Conservation (phyloP, 2,329 filamentous ascomycete species). For the Canariomyces notabilis region DNA sequence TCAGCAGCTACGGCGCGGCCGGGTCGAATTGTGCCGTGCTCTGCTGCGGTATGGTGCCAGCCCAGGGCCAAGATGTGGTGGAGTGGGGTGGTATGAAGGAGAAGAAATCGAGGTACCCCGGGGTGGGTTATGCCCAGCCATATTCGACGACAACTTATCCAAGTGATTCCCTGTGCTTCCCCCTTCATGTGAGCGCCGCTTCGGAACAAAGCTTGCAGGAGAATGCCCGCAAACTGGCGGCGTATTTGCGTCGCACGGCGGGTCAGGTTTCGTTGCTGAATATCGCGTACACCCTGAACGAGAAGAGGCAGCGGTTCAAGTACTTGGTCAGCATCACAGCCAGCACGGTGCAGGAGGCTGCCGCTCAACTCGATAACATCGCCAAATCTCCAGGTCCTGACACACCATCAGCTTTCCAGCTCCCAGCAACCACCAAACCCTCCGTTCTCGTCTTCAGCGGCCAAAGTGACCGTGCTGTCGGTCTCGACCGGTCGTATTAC, state of each 20-base stretch:
- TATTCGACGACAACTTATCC: no score
- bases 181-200: not conserved
- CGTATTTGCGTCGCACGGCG: not conserved
- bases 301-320: slow-evolving; percentile 27
- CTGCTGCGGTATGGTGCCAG: slow-evolving; percentile 4
- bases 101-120: no score
- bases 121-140: no score
- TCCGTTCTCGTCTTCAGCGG: slow-evolving; percentile 36
- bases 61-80: no score
- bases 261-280: slow-evolving; percentile 25
- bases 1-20: slow-evolving; percentile 15
- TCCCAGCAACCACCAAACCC: slow-evolving; percentile 17
- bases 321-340: slow-evolving; percentile 18
- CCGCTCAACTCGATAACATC: not conserved
- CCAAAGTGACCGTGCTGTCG: slow-evolving; percentile 29
- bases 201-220: not conserved
- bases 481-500: slow-evolving; percentile 30
- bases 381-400: not conserved
- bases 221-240: not conserved
- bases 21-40: slow-evolving; percentile 6
- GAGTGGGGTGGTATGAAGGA: no score
- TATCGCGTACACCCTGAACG: slow-evolving; percentile 31
- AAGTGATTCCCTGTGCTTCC: no score
- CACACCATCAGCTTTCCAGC: not conserved
- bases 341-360: slow-evolving; percentile 26